phyloP scores from a whole-genome alignment of 352 stramenopile species.

The Globisporangium carolinianum region DNA sequence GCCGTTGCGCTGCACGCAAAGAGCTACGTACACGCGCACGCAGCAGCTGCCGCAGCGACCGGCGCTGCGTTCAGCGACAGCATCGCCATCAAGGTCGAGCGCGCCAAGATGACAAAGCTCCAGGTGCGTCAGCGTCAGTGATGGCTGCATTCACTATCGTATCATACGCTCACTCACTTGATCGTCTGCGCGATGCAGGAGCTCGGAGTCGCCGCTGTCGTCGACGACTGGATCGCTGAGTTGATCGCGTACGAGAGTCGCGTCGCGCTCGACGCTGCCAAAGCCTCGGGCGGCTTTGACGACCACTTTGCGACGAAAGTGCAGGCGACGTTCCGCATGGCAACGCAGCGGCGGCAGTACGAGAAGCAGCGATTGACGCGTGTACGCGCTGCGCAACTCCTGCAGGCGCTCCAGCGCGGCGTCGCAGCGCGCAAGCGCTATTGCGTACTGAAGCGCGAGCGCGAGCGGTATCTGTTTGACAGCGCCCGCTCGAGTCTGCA shows the following conservation, averaged over 20 bases:
- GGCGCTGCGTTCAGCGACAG: slow-evolving; percentile 16
- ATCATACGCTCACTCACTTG: neutral
- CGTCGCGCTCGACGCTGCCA: slow-evolving; percentile 42
- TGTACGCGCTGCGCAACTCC: slow-evolving; percentile 41
- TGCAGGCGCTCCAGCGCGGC: slow-evolving; percentile 64
- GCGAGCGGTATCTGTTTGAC: slow-evolving; percentile 57
- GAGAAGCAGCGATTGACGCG: slow-evolving; percentile 31
- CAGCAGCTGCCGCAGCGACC: slow-evolving; percentile 7
- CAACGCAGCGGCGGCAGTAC: slow-evolving; percentile 50
- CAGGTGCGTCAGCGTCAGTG: slow-evolving; percentile 12
- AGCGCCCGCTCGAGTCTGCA: slow-evolving; percentile 60
- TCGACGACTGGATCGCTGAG: slow-evolving; percentile 55
- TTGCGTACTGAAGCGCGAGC: slow-evolving; percentile 46
- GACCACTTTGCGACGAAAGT: slow-evolving; percentile 69
- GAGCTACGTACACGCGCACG: slow-evolving; percentile 21
- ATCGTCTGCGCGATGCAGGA: slow-evolving; percentile 18
- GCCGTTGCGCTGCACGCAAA: slow-evolving; percentile 33
- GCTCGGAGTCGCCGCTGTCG: slow-evolving; percentile 36
- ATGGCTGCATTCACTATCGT: neutral
- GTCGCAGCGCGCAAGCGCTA: slow-evolving; percentile 48
- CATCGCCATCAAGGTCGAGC: slow-evolving; percentile 21
- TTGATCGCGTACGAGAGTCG: slow-evolving; percentile 52
- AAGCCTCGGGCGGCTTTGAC: slow-evolving; percentile 49
- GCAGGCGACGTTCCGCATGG: slow-evolving; percentile 67
- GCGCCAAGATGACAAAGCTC: slow-evolving; percentile 32